phyloP scores from a whole-genome alignment of 805 yeast genomes.

The Myxozyma udenii region DNA sequence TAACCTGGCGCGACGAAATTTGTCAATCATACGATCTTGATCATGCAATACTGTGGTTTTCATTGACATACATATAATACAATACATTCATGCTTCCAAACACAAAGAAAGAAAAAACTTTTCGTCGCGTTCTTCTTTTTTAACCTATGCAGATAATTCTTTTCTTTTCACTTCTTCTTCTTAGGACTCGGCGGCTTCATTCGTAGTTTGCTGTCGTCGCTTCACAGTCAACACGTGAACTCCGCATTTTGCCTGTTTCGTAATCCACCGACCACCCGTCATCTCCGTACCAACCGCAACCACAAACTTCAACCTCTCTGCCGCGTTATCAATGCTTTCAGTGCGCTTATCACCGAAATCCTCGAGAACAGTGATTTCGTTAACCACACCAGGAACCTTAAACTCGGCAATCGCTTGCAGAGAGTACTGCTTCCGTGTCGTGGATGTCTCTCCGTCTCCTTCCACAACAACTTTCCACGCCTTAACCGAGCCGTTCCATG shows the following conservation, averaged over 20 bases:
- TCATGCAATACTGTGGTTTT: too few relatives aligned
- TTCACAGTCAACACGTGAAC: conserved; percentile 15
- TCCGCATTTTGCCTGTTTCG: conserved; percentile 10
- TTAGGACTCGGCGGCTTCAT: too few relatives aligned
- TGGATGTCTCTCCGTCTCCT: conserved; percentile 11
- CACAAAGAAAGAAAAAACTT: too few relatives aligned
- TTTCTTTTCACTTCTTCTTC: too few relatives aligned
- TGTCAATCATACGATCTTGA: too few relatives aligned
- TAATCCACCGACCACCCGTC: conserved; percentile 23
- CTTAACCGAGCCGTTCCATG: conserved; percentile 72
- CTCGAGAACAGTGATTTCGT: conserved; percentile 22
- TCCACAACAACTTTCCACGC: conserved; percentile 53
- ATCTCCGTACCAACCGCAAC: conserved; percentile 23
- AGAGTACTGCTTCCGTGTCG: conserved; percentile 11
- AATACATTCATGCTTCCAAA: too few relatives aligned
- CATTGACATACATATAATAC: too few relatives aligned
- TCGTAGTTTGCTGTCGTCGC: too few relatives aligned
- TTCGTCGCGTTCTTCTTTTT: too few relatives aligned
- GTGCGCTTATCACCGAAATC: conserved; percentile 4
- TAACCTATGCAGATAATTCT: too few relatives aligned
- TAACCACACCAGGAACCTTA: conserved; percentile 19
- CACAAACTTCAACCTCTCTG: conserved; percentile 5
- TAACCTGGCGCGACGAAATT: too few relatives aligned
- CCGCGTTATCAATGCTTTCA: neutral
- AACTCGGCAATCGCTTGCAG: conserved; percentile 15